Evolutionary conservation across 768 basidiomycete genomes (phyloP).

Genomic region (Tulasnella sp.): DNA sequence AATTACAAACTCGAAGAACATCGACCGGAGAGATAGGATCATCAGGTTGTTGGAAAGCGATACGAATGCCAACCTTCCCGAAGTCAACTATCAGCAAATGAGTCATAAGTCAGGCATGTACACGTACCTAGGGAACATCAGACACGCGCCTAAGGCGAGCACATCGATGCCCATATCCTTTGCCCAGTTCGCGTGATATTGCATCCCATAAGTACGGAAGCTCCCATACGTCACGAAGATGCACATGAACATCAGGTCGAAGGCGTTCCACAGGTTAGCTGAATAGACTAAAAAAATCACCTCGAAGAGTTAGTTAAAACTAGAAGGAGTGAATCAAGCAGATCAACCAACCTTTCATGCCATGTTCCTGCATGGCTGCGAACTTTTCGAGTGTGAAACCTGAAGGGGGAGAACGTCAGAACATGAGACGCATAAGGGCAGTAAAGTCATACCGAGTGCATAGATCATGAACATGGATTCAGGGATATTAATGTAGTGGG

Average conservation of each 20-base stretch:
- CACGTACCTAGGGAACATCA: slow-evolving; percentile 73
- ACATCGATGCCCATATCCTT: slow-evolving; percentile 63
- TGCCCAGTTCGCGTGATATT: slow-evolving; percentile 51
- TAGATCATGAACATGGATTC: slow-evolving; percentile 68
- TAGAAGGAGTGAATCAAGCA: not conserved
- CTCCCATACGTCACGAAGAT: slow-evolving; percentile 64
- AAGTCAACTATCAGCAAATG: not conserved
- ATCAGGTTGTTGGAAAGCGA: slow-evolving; percentile 54
- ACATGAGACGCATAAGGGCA: not conserved
- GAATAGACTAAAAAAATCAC: slow-evolving; percentile 21
- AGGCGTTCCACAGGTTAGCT: slow-evolving; percentile 57
- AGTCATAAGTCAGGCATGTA: not conserved
- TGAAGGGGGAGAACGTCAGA: slow-evolving; percentile 30
- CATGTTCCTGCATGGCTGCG: slow-evolving; percentile 93
- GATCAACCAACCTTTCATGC: slow-evolving; percentile 68
- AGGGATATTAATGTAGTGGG: slow-evolving; percentile 46
- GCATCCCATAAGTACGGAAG: slow-evolving; percentile 72
- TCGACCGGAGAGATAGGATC: slow-evolving; percentile 62
- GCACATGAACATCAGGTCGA: slow-evolving; percentile 84
- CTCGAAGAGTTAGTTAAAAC: not conserved
- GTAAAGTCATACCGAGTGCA: slow-evolving; percentile 27
- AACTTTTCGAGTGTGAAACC: slow-evolving; percentile 89
- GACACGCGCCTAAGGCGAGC: slow-evolving; percentile 77
- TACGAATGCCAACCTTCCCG: slow-evolving; percentile 74
- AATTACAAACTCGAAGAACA: slow-evolving; percentile 82